Evolutionary conservation across 306 rosid genomes (phyloP).

Genomic region (Gastrolobium villosum): DNA sequence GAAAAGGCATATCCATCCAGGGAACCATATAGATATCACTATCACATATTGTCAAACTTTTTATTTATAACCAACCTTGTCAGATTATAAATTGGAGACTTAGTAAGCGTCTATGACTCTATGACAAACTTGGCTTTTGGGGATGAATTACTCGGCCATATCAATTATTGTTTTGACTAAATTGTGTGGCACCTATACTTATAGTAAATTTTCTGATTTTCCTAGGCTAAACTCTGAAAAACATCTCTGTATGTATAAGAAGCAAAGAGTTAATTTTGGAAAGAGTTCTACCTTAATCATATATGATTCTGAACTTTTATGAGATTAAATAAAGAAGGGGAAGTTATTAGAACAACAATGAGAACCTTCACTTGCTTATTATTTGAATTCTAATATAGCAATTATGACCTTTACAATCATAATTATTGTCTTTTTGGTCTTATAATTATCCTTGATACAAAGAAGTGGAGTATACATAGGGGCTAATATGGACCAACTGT

Average conservation of each 20-base stretch:
- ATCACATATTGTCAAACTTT: not conserved
- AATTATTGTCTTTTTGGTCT: not conserved
- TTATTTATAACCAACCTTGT: slow-evolving; percentile 13
- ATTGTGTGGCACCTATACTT: not conserved
- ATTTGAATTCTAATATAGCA: not conserved
- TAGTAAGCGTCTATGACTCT: slow-evolving; percentile 2
- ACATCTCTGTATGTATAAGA: not conserved
- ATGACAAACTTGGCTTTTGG: slow-evolving; percentile 36
- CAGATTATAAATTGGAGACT: slow-evolving; percentile 6
- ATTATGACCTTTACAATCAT: not conserved
- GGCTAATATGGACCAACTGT: slow-evolving; percentile 21
- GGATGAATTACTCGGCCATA: slow-evolving; percentile 8
- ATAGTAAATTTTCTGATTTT: not conserved
- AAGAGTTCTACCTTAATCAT: not conserved
- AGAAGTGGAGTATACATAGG: not conserved
- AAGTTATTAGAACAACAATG: not conserved
- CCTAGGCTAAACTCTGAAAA: not conserved
- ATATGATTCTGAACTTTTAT: not conserved
- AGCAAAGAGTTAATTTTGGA: not conserved
- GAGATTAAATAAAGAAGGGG: not conserved
- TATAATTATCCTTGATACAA: not conserved
- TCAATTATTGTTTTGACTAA: not conserved
- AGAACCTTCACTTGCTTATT: slow-evolving; percentile 9
- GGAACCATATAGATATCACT: slow-evolving; percentile 18
- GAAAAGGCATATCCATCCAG: slow-evolving; percentile 5